These are phyloP conservation scores for Aspergillus alliaceus DNA, from an alignment of 2,329 filamentous ascomycete genomes.

Conservation along the genomic window DNA sequence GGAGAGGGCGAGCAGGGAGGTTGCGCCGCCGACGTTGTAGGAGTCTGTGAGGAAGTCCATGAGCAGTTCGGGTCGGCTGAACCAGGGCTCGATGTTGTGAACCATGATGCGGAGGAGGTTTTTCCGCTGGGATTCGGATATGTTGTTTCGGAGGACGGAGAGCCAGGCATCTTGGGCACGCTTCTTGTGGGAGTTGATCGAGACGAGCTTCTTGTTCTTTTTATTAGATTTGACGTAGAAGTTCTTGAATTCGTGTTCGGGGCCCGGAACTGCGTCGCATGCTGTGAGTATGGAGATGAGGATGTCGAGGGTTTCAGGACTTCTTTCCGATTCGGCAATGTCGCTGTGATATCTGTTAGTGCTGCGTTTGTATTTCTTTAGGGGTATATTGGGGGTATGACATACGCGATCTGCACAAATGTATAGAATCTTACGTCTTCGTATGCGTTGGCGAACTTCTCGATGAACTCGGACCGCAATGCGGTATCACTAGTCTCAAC, in stretches of 20 bases:
- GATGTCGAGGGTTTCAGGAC: constrained; percentile 32
- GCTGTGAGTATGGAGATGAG: constrained; percentile 40
- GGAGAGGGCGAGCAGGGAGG: constrained; percentile 82
- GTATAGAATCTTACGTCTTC: constrained; percentile 85
- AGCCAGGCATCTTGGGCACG: constrained; percentile 87
- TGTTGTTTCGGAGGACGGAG: constrained; percentile 64
- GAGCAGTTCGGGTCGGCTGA: constrained; percentile 80
- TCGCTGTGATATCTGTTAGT: constrained; percentile 25
- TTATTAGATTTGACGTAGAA: constrained; percentile 53
- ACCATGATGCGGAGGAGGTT: constrained; percentile 73
- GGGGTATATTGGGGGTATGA: constrained; percentile 14
- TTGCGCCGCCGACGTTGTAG: constrained; percentile 82
- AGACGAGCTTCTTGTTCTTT: constrained; percentile 68
- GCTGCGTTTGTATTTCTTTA: neutral
- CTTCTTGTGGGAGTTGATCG: constrained; percentile 70
- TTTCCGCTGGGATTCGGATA: constrained; percentile 76
- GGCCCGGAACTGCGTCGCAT: constrained; percentile 66
- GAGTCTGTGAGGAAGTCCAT: constrained; percentile 97
- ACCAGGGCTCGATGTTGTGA: constrained; percentile 81
- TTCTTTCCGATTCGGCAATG: constrained; percentile 31
- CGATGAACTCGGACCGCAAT: constrained; percentile 69
- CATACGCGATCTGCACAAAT: constrained; percentile 71
- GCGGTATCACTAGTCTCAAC: constrained; percentile 58
- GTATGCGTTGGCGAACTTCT: constrained; percentile 75
- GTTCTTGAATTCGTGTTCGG: constrained; percentile 37